A percentile compares a stretch with the other conserved stretches of the same genome.
Evolutionary conservation across 345 rosid species (phyloP).

Genomic region (Lagerstroemia speciosa): DNA sequence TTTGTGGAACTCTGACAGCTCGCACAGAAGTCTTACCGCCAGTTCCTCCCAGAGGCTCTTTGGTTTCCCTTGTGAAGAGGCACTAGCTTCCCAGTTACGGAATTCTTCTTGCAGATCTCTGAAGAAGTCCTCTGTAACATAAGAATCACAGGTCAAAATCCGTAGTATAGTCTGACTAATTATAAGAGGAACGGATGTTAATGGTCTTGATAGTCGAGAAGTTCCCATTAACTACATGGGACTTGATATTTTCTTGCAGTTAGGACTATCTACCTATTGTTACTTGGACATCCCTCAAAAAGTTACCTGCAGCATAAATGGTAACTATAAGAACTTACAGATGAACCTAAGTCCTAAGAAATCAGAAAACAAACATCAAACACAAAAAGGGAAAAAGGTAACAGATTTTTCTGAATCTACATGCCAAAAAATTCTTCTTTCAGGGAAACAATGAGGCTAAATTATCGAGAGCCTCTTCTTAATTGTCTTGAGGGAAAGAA

Average conservation of each 20-base stretch:
- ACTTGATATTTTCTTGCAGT: conserved; percentile 14
- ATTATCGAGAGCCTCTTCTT: neutral
- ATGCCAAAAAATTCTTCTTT: neutral
- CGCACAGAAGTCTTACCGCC: conserved; percentile 38
- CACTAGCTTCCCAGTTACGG: conserved; percentile 73
- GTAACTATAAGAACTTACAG: conserved; percentile 44
- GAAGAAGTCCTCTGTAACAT: conserved; percentile 68
- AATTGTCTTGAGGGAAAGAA: neutral
- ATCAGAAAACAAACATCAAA: neutral
- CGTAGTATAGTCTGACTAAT: neutral
- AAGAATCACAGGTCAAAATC: conserved; percentile 14
- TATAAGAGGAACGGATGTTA: conserved; percentile 7
- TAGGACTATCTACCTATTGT: conserved; percentile 69
- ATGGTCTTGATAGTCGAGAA: conserved; percentile 1
- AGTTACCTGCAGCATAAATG: conserved; percentile 84
- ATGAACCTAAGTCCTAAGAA: conserved; percentile 3
- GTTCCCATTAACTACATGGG: conserved; percentile 11
- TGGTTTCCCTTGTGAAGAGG: conserved; percentile 68
- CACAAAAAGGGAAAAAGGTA: neutral
- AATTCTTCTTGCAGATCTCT: conserved; percentile 90
- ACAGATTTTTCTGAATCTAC: neutral
- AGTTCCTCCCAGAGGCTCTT: conserved; percentile 97
- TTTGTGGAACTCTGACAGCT: neutral
- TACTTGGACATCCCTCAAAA: conserved; percentile 81
- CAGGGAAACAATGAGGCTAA: neutral